A percentile compares a stretch with the other conserved stretches of the same genome.
Evolutionary conservation across 2,329 filamentous ascomycete genomes (phyloP).

Genomic region (Sordariomycetes sp.): DNA sequence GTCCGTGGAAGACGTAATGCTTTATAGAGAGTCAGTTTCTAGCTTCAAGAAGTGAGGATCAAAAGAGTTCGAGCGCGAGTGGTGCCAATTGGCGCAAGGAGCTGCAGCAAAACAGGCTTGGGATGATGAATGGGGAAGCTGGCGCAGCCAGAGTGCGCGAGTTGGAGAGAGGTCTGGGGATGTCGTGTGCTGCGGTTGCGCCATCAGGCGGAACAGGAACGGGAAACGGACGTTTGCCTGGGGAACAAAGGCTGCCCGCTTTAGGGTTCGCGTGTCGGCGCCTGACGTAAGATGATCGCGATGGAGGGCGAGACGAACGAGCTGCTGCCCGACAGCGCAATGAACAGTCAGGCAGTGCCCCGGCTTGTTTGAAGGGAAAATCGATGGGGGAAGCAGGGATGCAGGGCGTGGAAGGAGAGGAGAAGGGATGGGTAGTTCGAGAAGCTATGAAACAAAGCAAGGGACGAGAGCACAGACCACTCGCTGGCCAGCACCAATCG

Average conservation of each 20-base stretch:
- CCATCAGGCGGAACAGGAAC: not conserved
- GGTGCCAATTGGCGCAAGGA: not conserved
- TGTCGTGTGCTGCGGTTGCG: not conserved
- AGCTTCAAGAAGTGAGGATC: not conserved
- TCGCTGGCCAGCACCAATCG: not conserved
- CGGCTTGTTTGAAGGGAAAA: not conserved
- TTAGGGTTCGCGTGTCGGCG: not conserved
- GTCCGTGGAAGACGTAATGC: not conserved
- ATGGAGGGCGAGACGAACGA: not conserved
- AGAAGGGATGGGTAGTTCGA: not conserved
- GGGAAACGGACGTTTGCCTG: not conserved
- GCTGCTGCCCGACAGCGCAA: not conserved
- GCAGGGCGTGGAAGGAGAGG: not conserved
- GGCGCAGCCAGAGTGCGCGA: not conserved
- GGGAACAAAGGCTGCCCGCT: not conserved
- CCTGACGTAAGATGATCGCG: slow-evolving; percentile 2
- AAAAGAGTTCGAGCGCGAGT: not conserved
- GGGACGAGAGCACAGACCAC: not conserved
- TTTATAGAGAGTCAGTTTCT: not conserved
- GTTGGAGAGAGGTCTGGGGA: not conserved
- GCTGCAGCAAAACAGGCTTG: no score
- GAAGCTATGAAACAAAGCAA: not conserved
- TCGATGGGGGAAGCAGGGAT: not conserved
- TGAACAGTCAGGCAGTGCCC: not conserved
- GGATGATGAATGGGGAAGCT: not conserved